Evolutionary conservation across 257 asterid species (phyloP).

Genomic region (Nemophila menziesii): DNA sequence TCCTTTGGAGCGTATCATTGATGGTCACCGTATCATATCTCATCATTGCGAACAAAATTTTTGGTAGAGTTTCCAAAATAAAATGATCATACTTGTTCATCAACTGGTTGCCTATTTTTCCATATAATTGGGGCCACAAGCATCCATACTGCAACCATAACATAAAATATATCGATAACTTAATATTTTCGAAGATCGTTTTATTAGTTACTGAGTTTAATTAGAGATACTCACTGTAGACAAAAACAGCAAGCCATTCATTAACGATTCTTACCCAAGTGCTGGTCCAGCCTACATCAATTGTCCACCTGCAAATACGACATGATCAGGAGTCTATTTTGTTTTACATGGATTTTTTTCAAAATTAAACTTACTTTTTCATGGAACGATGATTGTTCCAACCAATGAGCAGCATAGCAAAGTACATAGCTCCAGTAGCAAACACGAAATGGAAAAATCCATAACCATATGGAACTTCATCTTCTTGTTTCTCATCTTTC

Average conservation of each 20-base stretch:
- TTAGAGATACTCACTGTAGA: constrained; percentile 27
- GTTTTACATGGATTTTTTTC: no score
- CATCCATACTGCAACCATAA: constrained; percentile 34
- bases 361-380: constrained; percentile 25
- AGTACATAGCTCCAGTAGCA: constrained; percentile 50
- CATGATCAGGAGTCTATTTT: background rate
- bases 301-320: constrained; percentile 27
- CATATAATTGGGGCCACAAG: constrained; percentile 33
- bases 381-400: constrained; percentile 43
- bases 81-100: constrained; percentile 15
- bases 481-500: constrained; percentile 27
- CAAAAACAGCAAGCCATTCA: constrained; percentile 43
- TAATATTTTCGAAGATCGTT: background rate
- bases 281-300: constrained; percentile 47
- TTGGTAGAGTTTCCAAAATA: background rate
- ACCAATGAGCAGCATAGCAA: constrained; percentile 43
- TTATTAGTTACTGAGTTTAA: background rate
- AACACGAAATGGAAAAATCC: constrained; percentile 45
- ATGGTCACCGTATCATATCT: background rate
- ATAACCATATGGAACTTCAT: constrained; percentile 40
- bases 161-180: background rate
- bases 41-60: background rate
- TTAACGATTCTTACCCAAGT: constrained; percentile 49
- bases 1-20: background rate
- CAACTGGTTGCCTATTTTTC: constrained; percentile 26